A percentile compares a stretch with the other conserved stretches of the same genome.
Evolutionary conservation across 768 basidiomycete genomes (phyloP).

Genomic region (Lactarius sp.): DNA sequence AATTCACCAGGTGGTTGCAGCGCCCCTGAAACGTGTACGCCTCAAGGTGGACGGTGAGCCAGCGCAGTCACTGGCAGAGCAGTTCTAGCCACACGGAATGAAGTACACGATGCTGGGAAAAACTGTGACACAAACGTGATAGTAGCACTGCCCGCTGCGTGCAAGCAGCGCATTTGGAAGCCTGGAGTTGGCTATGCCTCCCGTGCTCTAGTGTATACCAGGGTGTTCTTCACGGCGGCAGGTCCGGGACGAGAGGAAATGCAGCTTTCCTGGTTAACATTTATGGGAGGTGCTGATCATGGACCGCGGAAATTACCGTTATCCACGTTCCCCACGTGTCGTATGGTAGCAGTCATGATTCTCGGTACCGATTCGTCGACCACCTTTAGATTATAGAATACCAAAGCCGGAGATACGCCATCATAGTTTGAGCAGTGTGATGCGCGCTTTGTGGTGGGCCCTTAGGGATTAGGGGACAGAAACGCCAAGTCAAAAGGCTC

Average conservation of each 20-base stretch:
- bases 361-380: neutral
- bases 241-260: neutral
- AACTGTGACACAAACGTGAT: conserved; percentile 1
- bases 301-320: neutral
- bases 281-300: neutral
- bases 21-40: conserved; percentile 21
- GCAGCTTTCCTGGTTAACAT: neutral
- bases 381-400: neutral
- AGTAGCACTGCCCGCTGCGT: neutral
- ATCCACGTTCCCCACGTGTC: neutral
- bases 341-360: neutral
- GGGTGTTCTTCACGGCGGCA: neutral
- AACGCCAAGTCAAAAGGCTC: neutral
- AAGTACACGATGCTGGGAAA: neutral
- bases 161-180: neutral
- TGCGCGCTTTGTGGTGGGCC: neutral
- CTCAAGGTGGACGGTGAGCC: conserved; percentile 15
- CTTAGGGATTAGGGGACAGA: neutral
- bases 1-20: conserved; percentile 16
- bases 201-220: neutral
- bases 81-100: conserved; percentile 1
- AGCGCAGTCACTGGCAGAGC: conserved; percentile 13
- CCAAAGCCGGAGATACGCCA: neutral
- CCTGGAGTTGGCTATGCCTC: neutral
- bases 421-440: neutral